Evolutionary conservation across 345 rosid genomes (phyloP).

Genomic region (Gossypium mustelinum): DNA sequence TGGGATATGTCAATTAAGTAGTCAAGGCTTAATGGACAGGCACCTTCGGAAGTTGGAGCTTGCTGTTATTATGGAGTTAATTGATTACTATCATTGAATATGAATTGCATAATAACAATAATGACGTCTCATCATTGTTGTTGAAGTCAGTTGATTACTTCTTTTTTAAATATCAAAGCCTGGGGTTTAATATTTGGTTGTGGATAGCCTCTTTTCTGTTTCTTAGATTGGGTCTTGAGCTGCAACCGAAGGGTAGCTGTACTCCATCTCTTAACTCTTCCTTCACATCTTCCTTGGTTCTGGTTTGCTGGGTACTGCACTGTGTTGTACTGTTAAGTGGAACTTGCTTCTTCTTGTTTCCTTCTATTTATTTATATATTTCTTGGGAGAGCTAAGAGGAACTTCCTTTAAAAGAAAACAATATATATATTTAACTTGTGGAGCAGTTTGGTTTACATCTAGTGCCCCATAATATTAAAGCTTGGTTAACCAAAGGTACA

Average conservation of each 20-base stretch:
- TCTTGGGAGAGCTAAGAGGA: not conserved
- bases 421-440: not conserved
- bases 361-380: not conserved
- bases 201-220: not conserved
- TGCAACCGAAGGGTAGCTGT: not conserved
- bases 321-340: not conserved
- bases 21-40: not conserved
- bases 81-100: not conserved
- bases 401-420: not conserved
- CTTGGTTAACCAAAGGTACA: not conserved
- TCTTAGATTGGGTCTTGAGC: not conserved
- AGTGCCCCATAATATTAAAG: not conserved
- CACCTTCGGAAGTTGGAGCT: conserved; percentile 6
- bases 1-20: not conserved
- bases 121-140: not conserved
- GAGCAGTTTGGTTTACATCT: not conserved
- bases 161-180: not conserved
- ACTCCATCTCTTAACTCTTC: not conserved
- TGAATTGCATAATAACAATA: not conserved
- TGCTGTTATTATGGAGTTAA: not conserved
- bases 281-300: not conserved
- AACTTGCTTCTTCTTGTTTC: not conserved
- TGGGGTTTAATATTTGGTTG: conserved; percentile 5
- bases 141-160: not conserved
- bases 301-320: not conserved